Evolutionary conservation across 1,284 basidiomycete genomes (phyloP).

Genomic region (Microbotryomycetes sp.): DNA sequence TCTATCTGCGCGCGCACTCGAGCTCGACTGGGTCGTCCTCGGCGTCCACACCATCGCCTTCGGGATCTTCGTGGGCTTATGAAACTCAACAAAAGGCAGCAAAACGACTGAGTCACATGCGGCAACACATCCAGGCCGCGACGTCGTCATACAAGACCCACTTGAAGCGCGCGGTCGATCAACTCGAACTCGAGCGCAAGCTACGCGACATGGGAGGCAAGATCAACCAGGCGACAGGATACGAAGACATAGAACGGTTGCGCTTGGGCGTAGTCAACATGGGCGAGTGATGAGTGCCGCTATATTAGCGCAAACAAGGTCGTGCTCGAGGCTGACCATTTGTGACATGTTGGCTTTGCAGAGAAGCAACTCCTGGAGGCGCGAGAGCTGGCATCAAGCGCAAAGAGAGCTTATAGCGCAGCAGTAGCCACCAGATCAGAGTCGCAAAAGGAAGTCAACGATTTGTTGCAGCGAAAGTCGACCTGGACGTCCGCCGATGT

Average conservation of each 20-base stretch:
- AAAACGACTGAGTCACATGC: too few species aligned
- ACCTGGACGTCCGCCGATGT: conserved; percentile 71
- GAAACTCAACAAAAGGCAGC: too few species aligned
- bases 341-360: too few species aligned
- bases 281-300: conserved; percentile 51
- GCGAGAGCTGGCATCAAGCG: conserved; percentile 34
- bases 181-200: conserved; percentile 37
- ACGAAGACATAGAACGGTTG: conserved; percentile 76
- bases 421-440: conserved; percentile 66
- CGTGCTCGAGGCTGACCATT: not conserved
- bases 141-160: not conserved
- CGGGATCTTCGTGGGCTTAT: too few species aligned
- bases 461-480: conserved; percentile 81
- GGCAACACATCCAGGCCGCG: not conserved
- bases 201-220: conserved; percentile 66
- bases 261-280: conserved; percentile 69
- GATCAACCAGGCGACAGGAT: conserved; percentile 79
- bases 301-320: not conserved
- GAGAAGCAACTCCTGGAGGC: conserved; percentile 27
- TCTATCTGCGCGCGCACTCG: too few species aligned
- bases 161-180: not conserved
- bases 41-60: too few species aligned
- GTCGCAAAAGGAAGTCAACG: conserved; percentile 76
- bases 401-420: conserved; percentile 65
- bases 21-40: too few species aligned